Percentiles rank a stretch among this genome's conserved stretches.
phyloP scores from a whole-genome alignment of 2,329 filamentous ascomycete genomes.

The Emmonsiellopsis sp. region DNA sequence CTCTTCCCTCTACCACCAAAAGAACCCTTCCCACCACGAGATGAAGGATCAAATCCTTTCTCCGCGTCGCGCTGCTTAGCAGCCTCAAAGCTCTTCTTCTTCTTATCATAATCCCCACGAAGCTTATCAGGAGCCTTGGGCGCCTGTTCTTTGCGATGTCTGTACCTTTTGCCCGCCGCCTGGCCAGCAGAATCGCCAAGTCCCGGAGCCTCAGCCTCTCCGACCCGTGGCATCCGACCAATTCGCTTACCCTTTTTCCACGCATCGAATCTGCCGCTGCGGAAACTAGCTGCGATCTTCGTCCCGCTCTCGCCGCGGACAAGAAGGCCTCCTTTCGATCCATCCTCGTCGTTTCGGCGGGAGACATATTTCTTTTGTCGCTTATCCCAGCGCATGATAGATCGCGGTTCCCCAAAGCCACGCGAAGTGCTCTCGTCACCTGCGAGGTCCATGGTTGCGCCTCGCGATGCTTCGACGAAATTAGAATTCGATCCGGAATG shows the following conservation, averaged over 20 bases:
- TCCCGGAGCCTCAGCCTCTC: constrained; percentile 60
- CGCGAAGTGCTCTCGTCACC: constrained; percentile 72
- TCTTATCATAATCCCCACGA: constrained; percentile 79
- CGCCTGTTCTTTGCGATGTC: constrained; percentile 77
- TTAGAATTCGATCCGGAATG: constrained; percentile 68
- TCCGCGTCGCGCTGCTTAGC: constrained; percentile 59
- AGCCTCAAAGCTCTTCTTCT: constrained; percentile 82
- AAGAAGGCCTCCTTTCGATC: constrained; percentile 64
- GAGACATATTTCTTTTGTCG: constrained; percentile 93
- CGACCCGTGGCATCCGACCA: constrained; percentile 66
- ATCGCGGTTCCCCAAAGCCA: constrained; percentile 67
- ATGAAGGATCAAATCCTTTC: constrained; percentile 5
- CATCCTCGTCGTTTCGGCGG: constrained; percentile 88
- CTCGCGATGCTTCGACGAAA: constrained; percentile 81
- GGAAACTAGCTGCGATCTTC: constrained; percentile 91
- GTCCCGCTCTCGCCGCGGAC: constrained; percentile 84
- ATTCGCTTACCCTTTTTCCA: constrained; percentile 86
- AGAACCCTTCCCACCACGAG: constrained; percentile 43
- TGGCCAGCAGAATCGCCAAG: constrained; percentile 22
- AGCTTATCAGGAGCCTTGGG: constrained; percentile 91
- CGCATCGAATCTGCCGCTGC: constrained; percentile 83
- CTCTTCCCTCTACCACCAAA: constrained; percentile 64
- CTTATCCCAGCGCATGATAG: constrained; percentile 89
- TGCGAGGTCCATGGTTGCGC: constrained; percentile 82
- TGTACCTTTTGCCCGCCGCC: constrained; percentile 54